Evolutionary conservation across 2,329 filamentous ascomycete species (phyloP), one percentile per base, ranked within the genome.

Genomic region (Cercospora berteroae): DNA sequence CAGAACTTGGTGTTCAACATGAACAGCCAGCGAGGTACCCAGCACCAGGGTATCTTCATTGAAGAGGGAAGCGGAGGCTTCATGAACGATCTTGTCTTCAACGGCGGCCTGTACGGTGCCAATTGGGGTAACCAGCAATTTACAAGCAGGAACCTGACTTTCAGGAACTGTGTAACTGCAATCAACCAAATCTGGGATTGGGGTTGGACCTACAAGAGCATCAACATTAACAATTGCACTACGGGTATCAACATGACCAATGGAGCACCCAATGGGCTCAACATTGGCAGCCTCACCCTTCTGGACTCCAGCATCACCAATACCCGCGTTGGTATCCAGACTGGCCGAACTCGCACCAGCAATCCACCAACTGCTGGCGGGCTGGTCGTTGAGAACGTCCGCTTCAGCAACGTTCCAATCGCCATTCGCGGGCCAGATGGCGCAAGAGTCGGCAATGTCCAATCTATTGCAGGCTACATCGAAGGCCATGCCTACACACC

Each of bases 171-270:
- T 18, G 78, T 80, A 0, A 87, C 84, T 0, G 85, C 83, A 2
- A 86, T 89, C 57, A 82, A 83, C 25, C 82, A 87, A 69, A 78
- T 85, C 9, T 89, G 86, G 86, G 80, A 86, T 67, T 89, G 87
- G 87, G 84, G 84, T 0, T 89, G 83, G 83, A 85, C 83, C 0
- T 71, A 71, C 63, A 52, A 70, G 63, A 70, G 64, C 44, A 71
- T 81, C 4, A 74, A 88, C 44, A 80, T 88, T 70, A 81, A 82
- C 62, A 85, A 86, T 73, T 87, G 85, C 72, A 74, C 76, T 2
- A 80, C 83, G 39, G 86, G 83, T 4, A 74, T 89, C 4, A 82
- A 85, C 59, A 84, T 88, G 71, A 76, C 77, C 3, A 77, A 77
- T 27, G 82, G 80, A 2, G 81, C 79, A 16, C 71, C 74, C 25